These are phyloP conservation scores for Amphibolis antarctica DNA, from an alignment of 106 monocot genomes.

Conservation along the genomic window DNA sequence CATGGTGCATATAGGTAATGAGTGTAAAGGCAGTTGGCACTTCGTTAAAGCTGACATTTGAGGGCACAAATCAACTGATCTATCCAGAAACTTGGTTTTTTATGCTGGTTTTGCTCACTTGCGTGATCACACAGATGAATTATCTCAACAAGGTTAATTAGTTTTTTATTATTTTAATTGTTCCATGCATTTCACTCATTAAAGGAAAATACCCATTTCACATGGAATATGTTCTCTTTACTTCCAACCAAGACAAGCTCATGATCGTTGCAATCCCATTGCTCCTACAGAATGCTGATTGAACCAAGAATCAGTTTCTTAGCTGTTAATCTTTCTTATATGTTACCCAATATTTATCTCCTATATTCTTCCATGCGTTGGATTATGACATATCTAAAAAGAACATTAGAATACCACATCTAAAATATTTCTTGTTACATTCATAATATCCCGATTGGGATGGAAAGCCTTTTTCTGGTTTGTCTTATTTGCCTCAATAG, in stretches of 20 bases:
- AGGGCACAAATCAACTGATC: slow-evolving; percentile 51
- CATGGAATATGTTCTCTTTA: neutral
- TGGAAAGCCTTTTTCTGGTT: no score
- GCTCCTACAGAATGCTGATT: neutral
- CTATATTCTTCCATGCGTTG: no score
- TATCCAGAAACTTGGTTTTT: slow-evolving; percentile 77
- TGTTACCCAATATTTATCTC: neutral
- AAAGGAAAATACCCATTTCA: no score
- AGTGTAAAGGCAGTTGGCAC: slow-evolving; percentile 74
- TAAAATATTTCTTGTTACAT: no score
- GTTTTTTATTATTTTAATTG: neutral
- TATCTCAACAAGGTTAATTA: slow-evolving; percentile 62
- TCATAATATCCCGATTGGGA: no score
- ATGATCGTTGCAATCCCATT: neutral
- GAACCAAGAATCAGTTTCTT: neutral
- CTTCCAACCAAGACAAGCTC: neutral
- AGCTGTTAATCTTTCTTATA: neutral
- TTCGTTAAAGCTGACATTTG: slow-evolving; percentile 62
- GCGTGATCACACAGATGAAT: slow-evolving; percentile 69
- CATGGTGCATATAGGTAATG: slow-evolving; percentile 50
- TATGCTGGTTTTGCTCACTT: slow-evolving; percentile 42
- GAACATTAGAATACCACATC: no score
- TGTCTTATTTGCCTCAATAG: no score
- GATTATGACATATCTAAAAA: no score
- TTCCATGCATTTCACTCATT: neutral